A percentile compares a stretch with the other conserved stretches of the same genome.
Conservation (phyloP, 2,329 filamentous ascomycete genomes). For the Monascus ruber region DNA sequence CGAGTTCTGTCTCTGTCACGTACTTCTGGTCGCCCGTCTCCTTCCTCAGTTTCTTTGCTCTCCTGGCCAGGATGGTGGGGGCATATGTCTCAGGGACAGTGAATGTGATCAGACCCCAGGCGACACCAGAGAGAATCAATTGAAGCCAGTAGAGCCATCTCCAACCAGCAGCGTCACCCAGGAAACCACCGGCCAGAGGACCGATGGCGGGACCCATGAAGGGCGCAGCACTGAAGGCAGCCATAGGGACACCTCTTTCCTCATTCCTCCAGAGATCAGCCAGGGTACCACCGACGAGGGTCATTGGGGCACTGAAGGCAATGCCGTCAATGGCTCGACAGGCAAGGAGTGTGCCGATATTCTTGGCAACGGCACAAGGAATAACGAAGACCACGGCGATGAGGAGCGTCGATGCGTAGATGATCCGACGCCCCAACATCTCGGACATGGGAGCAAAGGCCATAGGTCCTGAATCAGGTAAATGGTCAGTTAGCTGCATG, state of each 20-base stretch:
- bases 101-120: slow-evolving; percentile 69
- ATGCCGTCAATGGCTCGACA: slow-evolving; percentile 71
- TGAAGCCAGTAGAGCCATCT: slow-evolving; percentile 83
- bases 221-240: slow-evolving; percentile 69
- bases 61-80: slow-evolving; percentile 59
- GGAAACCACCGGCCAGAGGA: slow-evolving; percentile 64
- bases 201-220: slow-evolving; percentile 73
- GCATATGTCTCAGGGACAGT: slow-evolving; percentile 88
- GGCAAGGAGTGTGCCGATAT: slow-evolving; percentile 64
- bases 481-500: slow-evolving; percentile 4
- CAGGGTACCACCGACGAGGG: slow-evolving; percentile 68
- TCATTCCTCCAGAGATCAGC: slow-evolving; percentile 77
- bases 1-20: slow-evolving; percentile 72
- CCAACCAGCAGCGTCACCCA: slow-evolving; percentile 61
- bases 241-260: slow-evolving; percentile 78
- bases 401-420: slow-evolving; percentile 59
- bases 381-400: slow-evolving; percentile 69
- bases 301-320: slow-evolving; percentile 78
- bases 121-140: slow-evolving; percentile 58
- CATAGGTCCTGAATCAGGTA: slow-evolving; percentile 49
- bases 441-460: slow-evolving; percentile 69
- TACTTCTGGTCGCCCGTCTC: slow-evolving; percentile 54
- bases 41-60: slow-evolving; percentile 62
- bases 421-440: slow-evolving; percentile 57
- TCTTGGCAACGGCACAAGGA: slow-evolving; percentile 64